These are phyloP conservation scores for Saposhnikovia divaricata DNA, from an alignment of 129 eudicot species.

Conservation along the genomic window DNA sequence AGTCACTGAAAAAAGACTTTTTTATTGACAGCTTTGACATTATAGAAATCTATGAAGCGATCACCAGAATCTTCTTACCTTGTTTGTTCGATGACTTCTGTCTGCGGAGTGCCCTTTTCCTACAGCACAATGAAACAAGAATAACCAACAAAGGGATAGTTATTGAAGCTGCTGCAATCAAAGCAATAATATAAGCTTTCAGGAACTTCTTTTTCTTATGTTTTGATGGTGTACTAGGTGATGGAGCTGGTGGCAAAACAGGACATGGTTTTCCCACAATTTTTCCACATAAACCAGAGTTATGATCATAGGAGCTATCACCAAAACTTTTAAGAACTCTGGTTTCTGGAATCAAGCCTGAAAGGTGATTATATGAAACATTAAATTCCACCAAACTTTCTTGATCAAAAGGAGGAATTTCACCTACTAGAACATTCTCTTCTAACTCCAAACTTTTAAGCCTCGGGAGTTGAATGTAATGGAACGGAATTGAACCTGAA, in stretches of 20 bases:
- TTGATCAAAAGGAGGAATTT: conserved; percentile 57
- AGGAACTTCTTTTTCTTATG: conserved; percentile 20
- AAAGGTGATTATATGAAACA: conserved; percentile 51
- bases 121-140: conserved; percentile 31
- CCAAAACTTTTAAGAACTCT: conserved; percentile 32
- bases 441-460: conserved; percentile 44
- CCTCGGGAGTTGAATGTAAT: conserved; percentile 32
- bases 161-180: conserved; percentile 48
- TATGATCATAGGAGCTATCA: conserved; percentile 41
- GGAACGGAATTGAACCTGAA: conserved; percentile 42
- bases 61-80: conserved; percentile 21
- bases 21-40: not conserved
- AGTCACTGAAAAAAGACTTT: not conserved
- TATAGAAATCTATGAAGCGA: not conserved
- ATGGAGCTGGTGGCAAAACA: conserved; percentile 26
- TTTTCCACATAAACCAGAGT: conserved; percentile 45
- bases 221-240: conserved; percentile 17
- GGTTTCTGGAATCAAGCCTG: conserved; percentile 54
- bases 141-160: conserved; percentile 28
- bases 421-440: conserved; percentile 40
- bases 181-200: conserved; percentile 35
- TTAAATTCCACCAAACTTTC: conserved; percentile 41
- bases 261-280: conserved; percentile 39
- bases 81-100: conserved; percentile 10
- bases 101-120: conserved; percentile 15